Base-by-base conservation (phyloP, 208 protist species). In the Kentomonas sorsogonicus region DNA sequence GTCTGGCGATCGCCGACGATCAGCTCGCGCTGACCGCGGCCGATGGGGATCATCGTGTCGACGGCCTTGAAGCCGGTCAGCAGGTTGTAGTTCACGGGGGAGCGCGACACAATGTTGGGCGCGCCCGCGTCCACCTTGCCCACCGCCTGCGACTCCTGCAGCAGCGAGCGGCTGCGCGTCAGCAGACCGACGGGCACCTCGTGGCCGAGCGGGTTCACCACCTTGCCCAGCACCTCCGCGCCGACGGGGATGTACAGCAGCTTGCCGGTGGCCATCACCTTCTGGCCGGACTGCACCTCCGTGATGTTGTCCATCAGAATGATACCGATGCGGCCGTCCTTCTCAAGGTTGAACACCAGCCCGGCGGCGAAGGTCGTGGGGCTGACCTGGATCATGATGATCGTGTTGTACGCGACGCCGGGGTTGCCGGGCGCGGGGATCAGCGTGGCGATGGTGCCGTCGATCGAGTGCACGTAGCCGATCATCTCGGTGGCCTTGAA, bases 1-100 rank as follows among this genome's bases (percentile, higher is more conserved):
- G 89, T 96, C 74, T 97, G 92, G 55, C 92, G 87, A 76, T 97
- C 92, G 51, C 92, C 92, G 48, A 97, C 89, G 64, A 97, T 97
- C 51, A 97, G 66, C 83, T 97, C 89, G 69, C 92, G 88, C 80
- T 97, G 92, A 29, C 92, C 93, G 64, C 93, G 88, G 45, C 93
- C 93, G 63, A 97, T 89, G 30, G 93, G 93, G 60, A 97, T 91
- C 66, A 97, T 85, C 43, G 89, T 85, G 73, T 97, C 93, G 26
- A 96, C 80, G 47, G 83, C 80, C 77, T 95, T 97, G 66, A 96
- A 82, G 40, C 93, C 93, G 16, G 87, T 96, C 58, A 95, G 80
- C 66, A 97, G 79, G 57, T 94, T 93, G 82, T 96, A 94, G 79
- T 93, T 86, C 45, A 97, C 93, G 18, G 93, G 92, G 38, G 83